Base-by-base conservation (phyloP, 2,329 filamentous ascomycete species). In the Neofusicoccum cordaticola region DNA sequence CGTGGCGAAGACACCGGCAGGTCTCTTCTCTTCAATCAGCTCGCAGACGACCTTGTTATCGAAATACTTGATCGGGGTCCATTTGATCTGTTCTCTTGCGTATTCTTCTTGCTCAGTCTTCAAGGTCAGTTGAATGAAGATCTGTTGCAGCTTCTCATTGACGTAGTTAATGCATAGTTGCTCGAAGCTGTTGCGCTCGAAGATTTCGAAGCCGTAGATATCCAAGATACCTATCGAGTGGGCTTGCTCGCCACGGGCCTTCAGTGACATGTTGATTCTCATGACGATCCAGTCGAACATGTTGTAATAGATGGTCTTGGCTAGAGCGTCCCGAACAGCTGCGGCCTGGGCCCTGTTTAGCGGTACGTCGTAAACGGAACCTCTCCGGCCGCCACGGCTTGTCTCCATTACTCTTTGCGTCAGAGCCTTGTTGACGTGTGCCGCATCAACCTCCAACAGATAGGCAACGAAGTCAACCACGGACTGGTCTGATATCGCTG, bases 81-180 rank as follows among this genome's bases (percentile, higher is more conserved):
- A 99, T 75, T 96, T 89, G 74, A 99, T 99, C 82, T 98, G 89
- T 78, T 99, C 95, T 56, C 91, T 85, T 15, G 90, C 92, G 73
- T 99, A 99, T 77, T 99, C 95, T 71, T 99, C 95, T 80, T 99
- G 95, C 77, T 99, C 95, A 0, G 95, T 90, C 82, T 97, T 97
- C 67, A 99, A 80, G 0, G 95, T 99, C 71, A 99, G 83, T 78
- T 99, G 95, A 70, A 99, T 99, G 76, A 99, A 99, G 72, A 99
- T 98, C 75, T 99, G 95, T 79, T 99, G 95, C 65, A 99, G 86
- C 77, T 97, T 99, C 78, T 99, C 95, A 79, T 99, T 99, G 67
- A 96, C 98, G 79, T 99, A 99, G 79, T 99, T 99, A 84, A 99
- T 99, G 82, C 95, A 99, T 5, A 99, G 85, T 77, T 99, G 95